phyloP scores from a whole-genome alignment of 768 basidiomycete genomes.

The Calocera cornea region DNA sequence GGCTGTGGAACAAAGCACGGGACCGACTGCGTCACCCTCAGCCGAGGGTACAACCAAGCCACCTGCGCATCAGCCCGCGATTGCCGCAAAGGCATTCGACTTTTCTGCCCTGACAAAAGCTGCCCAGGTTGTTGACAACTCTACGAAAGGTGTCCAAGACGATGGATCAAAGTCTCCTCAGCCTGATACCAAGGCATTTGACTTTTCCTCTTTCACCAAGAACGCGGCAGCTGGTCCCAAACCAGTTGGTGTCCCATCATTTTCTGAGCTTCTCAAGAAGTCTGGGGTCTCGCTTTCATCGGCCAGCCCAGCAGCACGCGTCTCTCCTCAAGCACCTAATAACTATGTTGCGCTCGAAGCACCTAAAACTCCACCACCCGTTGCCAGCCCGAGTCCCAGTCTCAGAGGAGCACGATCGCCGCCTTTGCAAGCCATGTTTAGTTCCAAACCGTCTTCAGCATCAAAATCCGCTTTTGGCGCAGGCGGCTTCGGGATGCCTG shows the following conservation, averaged over 20 bases:
- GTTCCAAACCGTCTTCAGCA: neutral
- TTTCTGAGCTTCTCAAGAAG: neutral
- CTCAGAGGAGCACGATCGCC: neutral
- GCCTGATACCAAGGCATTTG: neutral
- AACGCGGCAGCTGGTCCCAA: neutral
- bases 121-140: neutral
- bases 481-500: neutral
- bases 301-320: neutral
- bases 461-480: neutral
- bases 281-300: neutral
- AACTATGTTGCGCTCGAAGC: neutral
- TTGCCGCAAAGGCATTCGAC: neutral
- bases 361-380: neutral
- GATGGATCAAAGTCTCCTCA: neutral
- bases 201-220: neutral
- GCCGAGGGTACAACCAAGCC: neutral
- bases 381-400: neutral
- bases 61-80: neutral
- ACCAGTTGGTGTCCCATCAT: neutral
- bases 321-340: neutral
- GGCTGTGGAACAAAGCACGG: too few relatives aligned
- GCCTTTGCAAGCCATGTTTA: neutral
- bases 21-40: neutral
- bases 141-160: neutral
- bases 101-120: neutral